Base-by-base conservation (phyloP, 306 rosid genomes). In the Cucurbita pepo region DNA sequence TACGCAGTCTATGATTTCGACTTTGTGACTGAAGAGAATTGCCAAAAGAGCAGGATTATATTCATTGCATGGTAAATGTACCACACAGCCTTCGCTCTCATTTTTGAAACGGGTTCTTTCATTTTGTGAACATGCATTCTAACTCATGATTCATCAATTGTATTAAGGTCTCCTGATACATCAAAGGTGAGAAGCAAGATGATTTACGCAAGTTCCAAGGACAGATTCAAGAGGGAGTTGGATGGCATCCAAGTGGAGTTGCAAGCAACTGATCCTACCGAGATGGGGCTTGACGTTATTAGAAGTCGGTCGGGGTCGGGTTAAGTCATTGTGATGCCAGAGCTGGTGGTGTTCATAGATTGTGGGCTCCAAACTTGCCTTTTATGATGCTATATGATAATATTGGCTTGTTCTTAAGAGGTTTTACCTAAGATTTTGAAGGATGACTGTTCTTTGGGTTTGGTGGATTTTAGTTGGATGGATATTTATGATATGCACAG, bases 1-100 rank as follows among this genome's bases (percentile, higher is more conserved):
- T 85, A 85, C 0, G 88, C 88, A 38, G 79, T 85, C n/a, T 85
- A 82, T 69, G 88, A 85, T 67, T 85, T 65, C 8, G 88, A 85
- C 73, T 85, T 70, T 43, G 61, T 85, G 66, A 82, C 88, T 4
- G 84, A 72, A 53, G 88, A 85, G 79, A 85, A 82, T 69, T 79
- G 81, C 80, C 88, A 75, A 22, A 85, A 77, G 77, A 85, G 88
- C 86, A 81, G 82, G 79, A 85, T 85, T 40, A 63, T 85, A 74
- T 85, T 85, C 78, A 78, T 85, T 38, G 88, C 86, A 21, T 85
- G 88, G 88, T 85, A 77, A 58, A 63, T 14, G 21, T 60, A 4
- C 47, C 4, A 41, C 55, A 19, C 3, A 7, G 43, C 56, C 10
- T 10, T 5, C 45, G 16, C 11, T 71, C 16, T 3, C 38, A 45